Conservation (phyloP, 2,329 filamentous ascomycete species). For the Colletotrichum musae region DNA sequence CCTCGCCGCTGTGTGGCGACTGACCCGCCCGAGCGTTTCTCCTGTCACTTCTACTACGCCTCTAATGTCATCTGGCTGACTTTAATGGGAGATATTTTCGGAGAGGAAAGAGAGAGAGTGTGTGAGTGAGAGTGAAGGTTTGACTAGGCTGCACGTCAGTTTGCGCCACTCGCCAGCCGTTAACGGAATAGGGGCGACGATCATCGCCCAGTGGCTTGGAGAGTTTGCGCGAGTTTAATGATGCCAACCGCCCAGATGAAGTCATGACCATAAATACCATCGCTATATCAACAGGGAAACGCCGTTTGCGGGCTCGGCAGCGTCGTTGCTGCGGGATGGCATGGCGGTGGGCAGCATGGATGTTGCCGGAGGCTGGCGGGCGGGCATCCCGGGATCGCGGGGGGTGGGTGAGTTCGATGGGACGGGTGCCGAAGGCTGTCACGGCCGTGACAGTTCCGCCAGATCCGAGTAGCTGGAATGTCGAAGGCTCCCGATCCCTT, state of each 20-base stretch:
- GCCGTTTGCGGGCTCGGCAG: neutral
- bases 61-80: no score
- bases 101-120: no score
- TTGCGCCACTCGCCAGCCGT: no score
- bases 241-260: neutral
- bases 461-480: no score
- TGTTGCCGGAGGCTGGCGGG: conserved; percentile 17
- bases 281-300: neutral
- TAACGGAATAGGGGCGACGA: no score
- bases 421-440: neutral
- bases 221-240: conserved; percentile 15
- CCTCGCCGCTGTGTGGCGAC: no score
- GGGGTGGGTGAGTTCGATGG: neutral
- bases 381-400: conserved; percentile 16
- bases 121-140: no score
- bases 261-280: neutral
- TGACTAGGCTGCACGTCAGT: no score
- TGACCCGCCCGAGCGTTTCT: no score
- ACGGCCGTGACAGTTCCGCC: neutral
- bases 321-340: neutral
- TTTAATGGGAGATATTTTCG: no score
- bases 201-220: neutral
- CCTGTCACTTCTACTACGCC: no score
- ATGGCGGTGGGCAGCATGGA: conserved; percentile 29
- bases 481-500: no score